phyloP scores from a whole-genome alignment of 2,329 filamentous ascomycete species.

The Bertia moriformis region DNA sequence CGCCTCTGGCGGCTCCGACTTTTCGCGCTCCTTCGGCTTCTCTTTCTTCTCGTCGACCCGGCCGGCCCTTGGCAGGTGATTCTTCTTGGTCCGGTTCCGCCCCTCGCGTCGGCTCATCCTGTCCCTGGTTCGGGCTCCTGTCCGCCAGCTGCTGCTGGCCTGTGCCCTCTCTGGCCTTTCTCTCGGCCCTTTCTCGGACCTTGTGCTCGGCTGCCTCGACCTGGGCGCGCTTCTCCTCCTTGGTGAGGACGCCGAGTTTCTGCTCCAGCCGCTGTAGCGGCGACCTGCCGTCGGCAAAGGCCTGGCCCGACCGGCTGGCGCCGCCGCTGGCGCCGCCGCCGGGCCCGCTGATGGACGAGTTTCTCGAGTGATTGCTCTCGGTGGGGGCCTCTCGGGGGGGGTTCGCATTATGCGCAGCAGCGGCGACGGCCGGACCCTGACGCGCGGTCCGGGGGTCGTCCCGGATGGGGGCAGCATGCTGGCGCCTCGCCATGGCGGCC shows the following conservation, averaged over 20 bases:
- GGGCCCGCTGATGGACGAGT: conserved; percentile 14
- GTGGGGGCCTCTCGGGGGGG: conserved; percentile 11
- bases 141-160: background rate
- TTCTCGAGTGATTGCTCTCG: conserved; percentile 20
- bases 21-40: background rate
- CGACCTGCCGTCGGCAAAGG: conserved; percentile 71
- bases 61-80: too few relatives aligned
- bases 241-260: conserved; percentile 81
- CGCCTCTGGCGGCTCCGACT: too few relatives aligned
- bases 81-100: too few relatives aligned
- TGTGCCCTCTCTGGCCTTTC: background rate
- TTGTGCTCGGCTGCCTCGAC: conserved; percentile 69
- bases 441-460: conserved; percentile 6
- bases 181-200: conserved; percentile 42
- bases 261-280: conserved; percentile 87
- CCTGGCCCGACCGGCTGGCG: conserved; percentile 32
- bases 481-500: conserved; percentile 6
- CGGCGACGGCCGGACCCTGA: background rate
- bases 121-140: too few relatives aligned
- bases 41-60: background rate
- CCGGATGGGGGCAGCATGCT: too few relatives aligned
- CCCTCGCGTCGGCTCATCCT: too few relatives aligned
- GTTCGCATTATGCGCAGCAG: conserved; percentile 7
- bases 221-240: conserved; percentile 81
- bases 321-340: too few relatives aligned